Conservation (phyloP, 768 basidiomycete genomes). For the Lactarius evosmus region DNA sequence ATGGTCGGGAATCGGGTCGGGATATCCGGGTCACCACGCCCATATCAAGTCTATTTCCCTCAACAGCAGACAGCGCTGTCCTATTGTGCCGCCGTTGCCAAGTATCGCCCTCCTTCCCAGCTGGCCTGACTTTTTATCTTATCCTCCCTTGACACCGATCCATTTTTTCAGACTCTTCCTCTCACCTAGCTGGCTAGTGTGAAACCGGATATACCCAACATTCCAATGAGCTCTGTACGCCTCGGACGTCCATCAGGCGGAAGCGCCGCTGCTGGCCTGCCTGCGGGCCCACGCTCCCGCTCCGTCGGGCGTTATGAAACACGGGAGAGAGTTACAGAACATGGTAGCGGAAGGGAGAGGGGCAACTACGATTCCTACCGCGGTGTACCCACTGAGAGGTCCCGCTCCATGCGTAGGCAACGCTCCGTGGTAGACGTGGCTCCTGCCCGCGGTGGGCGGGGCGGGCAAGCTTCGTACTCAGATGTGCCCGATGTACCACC, state of each 20-base stretch:
- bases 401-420: constrained; percentile 28
- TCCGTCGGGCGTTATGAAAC: constrained; percentile 32
- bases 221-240: constrained; percentile 24
- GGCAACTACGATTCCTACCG: constrained; percentile 21
- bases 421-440: constrained; percentile 29
- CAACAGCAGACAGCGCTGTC: not conserved
- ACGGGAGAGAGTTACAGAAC: constrained; percentile 2
- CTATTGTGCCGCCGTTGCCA: not conserved
- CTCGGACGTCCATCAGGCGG: constrained; percentile 10
- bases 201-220: not conserved
- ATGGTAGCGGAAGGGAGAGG: constrained; percentile 11
- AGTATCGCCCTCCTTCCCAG: not conserved
- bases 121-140: not conserved
- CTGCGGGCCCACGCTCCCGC: constrained; percentile 41
- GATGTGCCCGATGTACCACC: constrained; percentile 24
- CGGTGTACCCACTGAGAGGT: constrained; percentile 13
- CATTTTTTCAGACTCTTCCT: not conserved
- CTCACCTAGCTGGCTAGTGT: constrained; percentile 24
- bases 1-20: not conserved
- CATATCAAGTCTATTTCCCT: too few species aligned
- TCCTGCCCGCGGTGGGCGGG: constrained; percentile 6
- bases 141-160: not conserved
- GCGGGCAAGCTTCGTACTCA: not conserved
- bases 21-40: not conserved
- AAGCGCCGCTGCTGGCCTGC: constrained; percentile 36